A percentile compares a stretch with the other conserved stretches of the same genome.
Conservation (phyloP, 768 basidiomycete genomes). For the Termitomyces sp. region DNA sequence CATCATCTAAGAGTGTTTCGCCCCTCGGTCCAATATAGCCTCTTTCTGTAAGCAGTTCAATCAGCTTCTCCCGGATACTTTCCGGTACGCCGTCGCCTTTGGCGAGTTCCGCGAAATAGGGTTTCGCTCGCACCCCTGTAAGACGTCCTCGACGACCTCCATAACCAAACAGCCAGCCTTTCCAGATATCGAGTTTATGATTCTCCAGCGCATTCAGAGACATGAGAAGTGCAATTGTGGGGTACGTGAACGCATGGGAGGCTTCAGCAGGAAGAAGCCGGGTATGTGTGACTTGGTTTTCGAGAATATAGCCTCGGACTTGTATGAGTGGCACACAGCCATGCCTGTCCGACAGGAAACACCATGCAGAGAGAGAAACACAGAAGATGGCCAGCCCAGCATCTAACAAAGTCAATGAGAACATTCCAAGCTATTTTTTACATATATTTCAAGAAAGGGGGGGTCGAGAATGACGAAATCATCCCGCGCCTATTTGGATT, state of each 20-base stretch:
- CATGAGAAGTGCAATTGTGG: background rate
- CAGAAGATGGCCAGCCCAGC: background rate
- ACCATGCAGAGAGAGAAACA: background rate
- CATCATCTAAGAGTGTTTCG: constrained; percentile 31
- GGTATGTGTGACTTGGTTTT: background rate
- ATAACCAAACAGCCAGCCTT: background rate
- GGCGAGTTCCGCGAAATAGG: background rate
- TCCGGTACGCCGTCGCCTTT: background rate
- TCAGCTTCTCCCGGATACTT: background rate
- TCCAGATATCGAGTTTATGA: background rate
- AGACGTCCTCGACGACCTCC: background rate
- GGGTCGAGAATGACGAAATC: background rate
- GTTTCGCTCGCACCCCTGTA: background rate
- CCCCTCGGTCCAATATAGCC: background rate
- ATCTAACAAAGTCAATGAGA: background rate
- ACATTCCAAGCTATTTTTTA: background rate
- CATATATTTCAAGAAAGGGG: too few species aligned
- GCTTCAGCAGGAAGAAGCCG: background rate
- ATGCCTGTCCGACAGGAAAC: too few species aligned
- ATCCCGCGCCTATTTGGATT: background rate
- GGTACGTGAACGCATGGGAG: background rate
- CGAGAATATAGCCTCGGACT: background rate
- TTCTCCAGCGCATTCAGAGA: background rate
- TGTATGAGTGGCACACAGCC: background rate
- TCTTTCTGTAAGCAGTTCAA: background rate